phyloP scores from a whole-genome alignment of 805 yeast species.

The Nakazawaea wyomingensis region DNA sequence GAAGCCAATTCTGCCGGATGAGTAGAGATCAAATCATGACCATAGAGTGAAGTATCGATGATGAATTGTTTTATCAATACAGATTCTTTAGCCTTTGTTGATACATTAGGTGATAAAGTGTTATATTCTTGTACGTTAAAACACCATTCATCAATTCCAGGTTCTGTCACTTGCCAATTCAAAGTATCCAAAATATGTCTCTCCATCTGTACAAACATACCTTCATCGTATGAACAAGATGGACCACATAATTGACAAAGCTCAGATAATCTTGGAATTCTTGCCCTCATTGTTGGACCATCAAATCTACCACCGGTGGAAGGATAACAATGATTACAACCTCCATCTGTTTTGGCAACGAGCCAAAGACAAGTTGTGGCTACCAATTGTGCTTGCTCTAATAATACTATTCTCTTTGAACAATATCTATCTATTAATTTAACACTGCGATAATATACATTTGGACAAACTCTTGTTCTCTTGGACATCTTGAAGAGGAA shows the following conservation, averaged over 20 bases:
- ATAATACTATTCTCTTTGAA: conserved; percentile 67
- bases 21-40: conserved; percentile 36
- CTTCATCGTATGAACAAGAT: conserved; percentile 51
- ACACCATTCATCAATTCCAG: conserved; percentile 47
- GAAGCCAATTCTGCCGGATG: conserved; percentile 24
- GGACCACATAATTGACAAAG: conserved; percentile 68
- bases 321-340: conserved; percentile 62
- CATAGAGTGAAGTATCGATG: conserved; percentile 44
- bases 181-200: conserved; percentile 65
- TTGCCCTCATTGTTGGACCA: conserved; percentile 69
- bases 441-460: conserved; percentile 57
- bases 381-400: conserved; percentile 75
- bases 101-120: conserved; percentile 29
- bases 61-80: conserved; percentile 45
- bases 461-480: conserved; percentile 53
- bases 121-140: conserved; percentile 39
- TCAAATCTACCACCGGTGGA: conserved; percentile 53
- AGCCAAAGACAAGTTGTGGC: conserved; percentile 84
- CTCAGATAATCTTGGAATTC: conserved; percentile 71
- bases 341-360: conserved; percentile 74
- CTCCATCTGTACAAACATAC: conserved; percentile 71
- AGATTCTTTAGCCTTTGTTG: conserved; percentile 26
- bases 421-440: conserved; percentile 78
- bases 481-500: conserved; percentile 61
- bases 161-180: conserved; percentile 68